Evolutionary conservation across 2,329 filamentous ascomycete genomes (phyloP), one percentile per base, ranked within the genome.

Genomic region (Talaromyces sp.): DNA sequence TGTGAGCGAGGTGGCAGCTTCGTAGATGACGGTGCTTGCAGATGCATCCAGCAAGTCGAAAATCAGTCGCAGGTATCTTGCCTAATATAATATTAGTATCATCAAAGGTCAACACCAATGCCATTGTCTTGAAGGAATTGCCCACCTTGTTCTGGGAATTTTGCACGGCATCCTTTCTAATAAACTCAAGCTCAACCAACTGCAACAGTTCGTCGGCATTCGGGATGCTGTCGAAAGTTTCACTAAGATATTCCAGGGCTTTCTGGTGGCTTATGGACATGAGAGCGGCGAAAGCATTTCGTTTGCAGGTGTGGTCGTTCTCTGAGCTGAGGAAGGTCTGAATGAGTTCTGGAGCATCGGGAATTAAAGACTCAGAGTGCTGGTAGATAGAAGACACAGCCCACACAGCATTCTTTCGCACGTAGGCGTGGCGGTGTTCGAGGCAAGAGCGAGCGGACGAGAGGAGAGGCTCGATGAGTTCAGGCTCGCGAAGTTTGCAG

Each of bases 391-490:
- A 94, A 14, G 94, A 87, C 63, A 99, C 86, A 27, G 94, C 94
- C 76, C 94, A 97, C 26, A 97, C 94, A 54, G 94, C 93, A 70
- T 97, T 97, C 82, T 99, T 99, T 71, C 94, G 90, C 60, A 99
- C 94, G 73, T 99, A 99, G 61, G 91, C 93, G 75, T 99, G 94
- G 65, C 94, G 88, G 77, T 99, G 92, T 75, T 97, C 92, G 63
- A 99, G 87, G 75, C 94, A 99, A 62, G 88, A 88, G 69, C 94
- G 88, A 54, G 92, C 91, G 17, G 94, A 95, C 46, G 93, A 95
- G 50, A 99, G 86, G 59, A 97, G 86, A 55, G 94, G 94, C 77
- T 99, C 94, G 67, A 99, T 92, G 64, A 99, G 87, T 79, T 99
- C 94, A 57, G 93, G 85, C 76, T 99, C 94, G 67, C 92, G 88